These are phyloP conservation scores for Lithocarpus polystachyus DNA, from an alignment of 306 rosid genomes.

Conservation along the genomic window DNA sequence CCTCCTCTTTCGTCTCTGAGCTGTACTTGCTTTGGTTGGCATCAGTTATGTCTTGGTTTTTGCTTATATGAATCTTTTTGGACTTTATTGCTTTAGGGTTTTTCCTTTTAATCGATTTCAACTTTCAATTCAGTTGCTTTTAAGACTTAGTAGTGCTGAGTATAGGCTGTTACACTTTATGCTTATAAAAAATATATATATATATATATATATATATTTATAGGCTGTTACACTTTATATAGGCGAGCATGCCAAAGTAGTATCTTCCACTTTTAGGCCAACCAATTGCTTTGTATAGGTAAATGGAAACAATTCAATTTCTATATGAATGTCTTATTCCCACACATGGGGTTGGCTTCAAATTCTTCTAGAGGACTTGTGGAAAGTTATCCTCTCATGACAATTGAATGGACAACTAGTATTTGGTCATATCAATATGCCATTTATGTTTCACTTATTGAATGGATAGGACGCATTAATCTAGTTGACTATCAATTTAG, in stretches of 20 bases:
- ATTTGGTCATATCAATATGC: no score
- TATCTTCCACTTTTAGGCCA: conserved; percentile 92
- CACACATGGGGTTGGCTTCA: background rate
- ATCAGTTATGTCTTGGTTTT: no score
- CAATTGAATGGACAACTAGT: background rate
- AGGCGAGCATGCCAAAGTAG: conserved; percentile 97
- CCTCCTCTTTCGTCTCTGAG: no score
- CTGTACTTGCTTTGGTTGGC: no score
- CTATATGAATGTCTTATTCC: conserved; percentile 3
- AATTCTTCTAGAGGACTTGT: background rate
- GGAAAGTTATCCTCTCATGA: background rate
- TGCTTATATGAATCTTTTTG: no score
- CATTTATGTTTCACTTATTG: background rate
- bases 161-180: no score
- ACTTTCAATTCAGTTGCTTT: no score
- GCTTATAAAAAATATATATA: no score
- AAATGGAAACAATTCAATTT: conserved; percentile 16
- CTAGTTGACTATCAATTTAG: background rate
- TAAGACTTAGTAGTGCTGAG: no score
- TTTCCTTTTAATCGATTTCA: no score
- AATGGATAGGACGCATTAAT: background rate
- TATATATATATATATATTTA: no score
- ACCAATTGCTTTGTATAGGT: conserved; percentile 89
- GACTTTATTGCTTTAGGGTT: no score
- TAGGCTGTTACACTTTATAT: background rate